phyloP scores from a whole-genome alignment of 257 asterid genomes.

The Plantago major region DNA sequence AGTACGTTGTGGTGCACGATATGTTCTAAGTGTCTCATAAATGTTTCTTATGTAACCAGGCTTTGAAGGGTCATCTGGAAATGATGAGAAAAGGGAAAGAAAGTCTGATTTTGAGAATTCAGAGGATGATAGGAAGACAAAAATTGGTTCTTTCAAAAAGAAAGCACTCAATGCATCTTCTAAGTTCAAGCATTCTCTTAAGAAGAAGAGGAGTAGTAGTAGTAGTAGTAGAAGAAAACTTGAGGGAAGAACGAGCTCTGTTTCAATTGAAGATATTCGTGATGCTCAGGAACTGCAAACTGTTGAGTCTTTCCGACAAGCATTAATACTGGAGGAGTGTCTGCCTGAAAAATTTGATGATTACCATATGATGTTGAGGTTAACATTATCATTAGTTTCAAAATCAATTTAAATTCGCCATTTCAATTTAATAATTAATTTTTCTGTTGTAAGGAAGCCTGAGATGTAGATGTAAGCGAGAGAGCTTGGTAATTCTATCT shows the following conservation, averaged over 20 bases:
- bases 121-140: slow-evolving; percentile 91
- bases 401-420: neutral
- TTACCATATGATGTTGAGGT: slow-evolving; percentile 96
- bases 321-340: slow-evolving; percentile 76
- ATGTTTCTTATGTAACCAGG: slow-evolving; percentile 35
- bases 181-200: slow-evolving; percentile 89
- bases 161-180: slow-evolving; percentile 91
- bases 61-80: slow-evolving; percentile 87
- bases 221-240: slow-evolving; percentile 58
- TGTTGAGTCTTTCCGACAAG: slow-evolving; percentile 85
- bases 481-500: no score
- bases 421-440: neutral
- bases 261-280: slow-evolving; percentile 88
- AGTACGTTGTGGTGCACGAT: no score
- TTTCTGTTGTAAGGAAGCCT: neutral
- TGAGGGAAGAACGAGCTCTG: slow-evolving; percentile 79
- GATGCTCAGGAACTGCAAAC: slow-evolving; percentile 85
- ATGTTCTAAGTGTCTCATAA: no score
- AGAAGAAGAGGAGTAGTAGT: slow-evolving; percentile 61
- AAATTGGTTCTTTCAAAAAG: slow-evolving; percentile 80
- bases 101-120: slow-evolving; percentile 91
- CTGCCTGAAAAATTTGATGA: slow-evolving; percentile 81
- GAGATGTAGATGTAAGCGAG: neutral
- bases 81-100: slow-evolving; percentile 81
- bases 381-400: slow-evolving; percentile 18